phyloP scores from a whole-genome alignment of 805 yeast genomes.

The Blastobotrys chiropterorum region DNA sequence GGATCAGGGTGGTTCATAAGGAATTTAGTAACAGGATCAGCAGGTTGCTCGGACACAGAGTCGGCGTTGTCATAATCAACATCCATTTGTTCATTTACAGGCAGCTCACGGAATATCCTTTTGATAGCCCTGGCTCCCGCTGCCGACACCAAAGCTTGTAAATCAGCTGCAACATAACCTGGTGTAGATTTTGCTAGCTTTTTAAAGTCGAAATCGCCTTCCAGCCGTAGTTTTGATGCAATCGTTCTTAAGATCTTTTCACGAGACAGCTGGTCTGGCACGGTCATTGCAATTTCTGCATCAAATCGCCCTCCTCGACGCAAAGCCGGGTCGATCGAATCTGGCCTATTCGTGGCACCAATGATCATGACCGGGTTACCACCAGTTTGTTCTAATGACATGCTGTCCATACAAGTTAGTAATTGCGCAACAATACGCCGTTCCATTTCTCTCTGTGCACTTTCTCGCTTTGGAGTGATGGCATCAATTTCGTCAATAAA shows the following conservation, averaged over 20 bases:
- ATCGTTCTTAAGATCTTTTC: constrained; percentile 68
- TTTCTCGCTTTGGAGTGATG: constrained; percentile 95
- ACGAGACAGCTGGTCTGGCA: constrained; percentile 86
- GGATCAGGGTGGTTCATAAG: constrained; percentile 72
- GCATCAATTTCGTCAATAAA: constrained; percentile 98
- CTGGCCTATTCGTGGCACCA: constrained; percentile 97
- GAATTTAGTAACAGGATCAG: constrained; percentile 6
- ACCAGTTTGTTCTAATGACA: constrained; percentile 78
- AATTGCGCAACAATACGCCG: constrained; percentile 93
- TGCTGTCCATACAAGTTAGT: constrained; percentile 89
- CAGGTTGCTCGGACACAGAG: constrained; percentile 13
- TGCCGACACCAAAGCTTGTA: constrained; percentile 87
- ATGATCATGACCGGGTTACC: constrained; percentile 91
- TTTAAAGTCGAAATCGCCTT: constrained; percentile 62
- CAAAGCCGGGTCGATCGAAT: constrained; percentile 86
- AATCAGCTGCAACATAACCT: constrained; percentile 96
- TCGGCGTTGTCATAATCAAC: constrained; percentile 29
- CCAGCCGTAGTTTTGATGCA: constrained; percentile 59
- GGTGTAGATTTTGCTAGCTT: constrained; percentile 88
- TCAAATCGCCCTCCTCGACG: constrained; percentile 97
- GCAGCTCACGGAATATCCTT: constrained; percentile 59
- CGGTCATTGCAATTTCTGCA: constrained; percentile 86
- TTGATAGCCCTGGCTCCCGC: constrained; percentile 94
- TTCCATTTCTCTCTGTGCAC: constrained; percentile 98
- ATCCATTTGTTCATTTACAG: constrained; percentile 1